A percentile compares a stretch with the other conserved stretches of the same genome.
These are phyloP conservation scores for Nectriaceae sp. DNA, from an alignment of 2,329 filamentous ascomycete species.

Conservation along the genomic window DNA sequence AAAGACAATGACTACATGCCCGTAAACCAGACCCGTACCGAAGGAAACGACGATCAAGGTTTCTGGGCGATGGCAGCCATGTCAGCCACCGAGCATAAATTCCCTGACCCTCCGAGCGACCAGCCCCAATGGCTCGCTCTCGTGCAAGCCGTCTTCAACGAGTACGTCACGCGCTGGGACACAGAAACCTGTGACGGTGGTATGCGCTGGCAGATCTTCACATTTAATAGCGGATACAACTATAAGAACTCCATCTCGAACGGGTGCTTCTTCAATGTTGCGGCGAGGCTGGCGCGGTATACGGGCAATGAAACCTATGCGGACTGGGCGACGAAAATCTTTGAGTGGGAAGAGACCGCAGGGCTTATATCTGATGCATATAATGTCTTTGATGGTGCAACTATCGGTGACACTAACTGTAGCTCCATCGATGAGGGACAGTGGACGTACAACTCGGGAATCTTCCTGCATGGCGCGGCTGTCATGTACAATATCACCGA, in stretches of 20 bases:
- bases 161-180: constrained; percentile 74
- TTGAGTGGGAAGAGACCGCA: constrained; percentile 60
- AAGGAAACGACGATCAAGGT: constrained; percentile 75
- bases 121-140: constrained; percentile 75
- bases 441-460: constrained; percentile 72
- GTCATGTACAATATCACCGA: constrained; percentile 64
- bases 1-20: constrained; percentile 67
- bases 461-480: constrained; percentile 63
- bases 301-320: constrained; percentile 79
- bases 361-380: constrained; percentile 59
- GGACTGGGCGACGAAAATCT: constrained; percentile 73
- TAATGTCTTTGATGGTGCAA: constrained; percentile 54
- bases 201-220: constrained; percentile 83
- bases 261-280: constrained; percentile 70
- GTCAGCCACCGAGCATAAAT: constrained; percentile 75
- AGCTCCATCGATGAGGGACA: constrained; percentile 56
- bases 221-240: constrained; percentile 70
- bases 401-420: constrained; percentile 45
- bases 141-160: constrained; percentile 78
- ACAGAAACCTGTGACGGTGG: constrained; percentile 66
- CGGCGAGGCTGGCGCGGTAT: constrained; percentile 72
- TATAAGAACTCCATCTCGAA: constrained; percentile 72
- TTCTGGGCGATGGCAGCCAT: constrained; percentile 88
- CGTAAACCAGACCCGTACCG: constrained; percentile 59
- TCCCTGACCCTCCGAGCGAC: constrained; percentile 64